Evolutionary conservation across 306 rosid genomes (phyloP).

Genomic region (Vigna trinervia): DNA sequence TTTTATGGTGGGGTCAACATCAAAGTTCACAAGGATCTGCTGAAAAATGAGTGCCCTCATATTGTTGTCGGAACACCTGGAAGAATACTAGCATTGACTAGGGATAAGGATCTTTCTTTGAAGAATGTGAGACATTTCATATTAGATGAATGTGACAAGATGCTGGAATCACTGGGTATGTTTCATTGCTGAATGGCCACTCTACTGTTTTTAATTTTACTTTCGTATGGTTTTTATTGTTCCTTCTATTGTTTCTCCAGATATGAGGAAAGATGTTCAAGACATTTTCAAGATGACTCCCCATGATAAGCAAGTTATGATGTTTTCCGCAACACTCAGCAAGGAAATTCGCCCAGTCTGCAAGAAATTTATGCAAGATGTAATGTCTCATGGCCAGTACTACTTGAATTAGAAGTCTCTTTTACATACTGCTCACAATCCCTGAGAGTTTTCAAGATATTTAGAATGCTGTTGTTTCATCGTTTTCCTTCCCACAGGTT

Average conservation of each 20-base stretch:
- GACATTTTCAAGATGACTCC: constrained; percentile 99
- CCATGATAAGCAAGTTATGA: constrained; percentile 99
- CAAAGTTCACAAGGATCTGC: constrained; percentile 90
- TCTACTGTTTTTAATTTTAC: neutral
- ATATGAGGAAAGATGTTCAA: constrained; percentile 98
- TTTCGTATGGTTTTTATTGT: constrained; percentile 20
- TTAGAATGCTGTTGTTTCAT: constrained; percentile 52
- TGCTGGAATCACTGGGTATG: constrained; percentile 98
- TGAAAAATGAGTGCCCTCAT: constrained; percentile 97
- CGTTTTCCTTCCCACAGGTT: constrained; percentile 43
- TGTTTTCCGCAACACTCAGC: constrained; percentile 99
- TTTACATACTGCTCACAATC: constrained; percentile 69
- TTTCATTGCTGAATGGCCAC: neutral
- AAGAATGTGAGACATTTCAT: constrained; percentile 97
- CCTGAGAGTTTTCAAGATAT: constrained; percentile 54
- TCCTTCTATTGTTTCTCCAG: constrained; percentile 54
- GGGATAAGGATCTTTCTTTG: constrained; percentile 90
- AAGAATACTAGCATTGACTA: constrained; percentile 80
- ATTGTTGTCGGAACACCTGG: constrained; percentile 99
- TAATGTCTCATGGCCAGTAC: constrained; percentile 91
- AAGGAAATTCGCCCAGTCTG: constrained; percentile 99
- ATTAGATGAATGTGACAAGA: constrained; percentile 96
- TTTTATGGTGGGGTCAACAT: constrained; percentile 96
- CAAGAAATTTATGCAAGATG: constrained; percentile 99
- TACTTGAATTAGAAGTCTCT: constrained; percentile 86